Conservation (phyloP, 1,284 basidiomycete genomes). For the Microbotryum lychnidis-dioicae region DNA sequence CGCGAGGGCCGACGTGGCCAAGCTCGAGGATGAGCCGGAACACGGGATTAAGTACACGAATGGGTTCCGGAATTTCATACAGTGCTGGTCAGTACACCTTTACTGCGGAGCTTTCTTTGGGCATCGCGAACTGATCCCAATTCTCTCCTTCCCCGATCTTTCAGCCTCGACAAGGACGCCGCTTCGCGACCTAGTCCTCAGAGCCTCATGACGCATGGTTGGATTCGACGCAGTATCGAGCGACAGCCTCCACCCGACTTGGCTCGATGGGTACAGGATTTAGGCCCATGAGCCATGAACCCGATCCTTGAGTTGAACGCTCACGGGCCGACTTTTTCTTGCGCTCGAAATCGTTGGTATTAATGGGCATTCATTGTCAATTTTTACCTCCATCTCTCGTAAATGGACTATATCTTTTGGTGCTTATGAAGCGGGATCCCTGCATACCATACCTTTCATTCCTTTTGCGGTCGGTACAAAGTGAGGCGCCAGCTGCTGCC, state of each 20-base stretch:
- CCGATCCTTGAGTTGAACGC: no score
- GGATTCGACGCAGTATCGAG: conserved; percentile 70
- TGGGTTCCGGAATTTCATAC: conserved; percentile 88
- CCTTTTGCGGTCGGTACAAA: no score
- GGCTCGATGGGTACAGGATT: conserved; percentile 64
- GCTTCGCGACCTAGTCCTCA: conserved; percentile 69
- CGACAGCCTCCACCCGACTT: conserved; percentile 66
- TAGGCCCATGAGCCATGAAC: no score
- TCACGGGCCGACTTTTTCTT: no score
- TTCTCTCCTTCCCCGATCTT: background rate
- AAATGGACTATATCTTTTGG: no score
- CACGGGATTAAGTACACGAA: conserved; percentile 60
- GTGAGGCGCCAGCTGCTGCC: no score
- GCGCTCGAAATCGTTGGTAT: no score
- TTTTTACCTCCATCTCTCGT: no score
- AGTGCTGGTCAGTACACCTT: conserved; percentile 59
- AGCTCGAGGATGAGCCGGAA: conserved; percentile 52
- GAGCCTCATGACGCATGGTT: conserved; percentile 77
- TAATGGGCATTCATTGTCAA: no score
- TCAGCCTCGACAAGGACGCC: conserved; percentile 41
- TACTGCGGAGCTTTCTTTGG: background rate
- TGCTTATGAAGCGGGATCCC: no score
- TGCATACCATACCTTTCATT: no score
- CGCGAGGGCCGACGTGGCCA: conserved; percentile 61
- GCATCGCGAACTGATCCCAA: background rate